Percentiles rank a stretch among this genome's conserved stretches.
Conservation (phyloP, 108 stramenopile species). For the Skeletonema costatum region DNA sequence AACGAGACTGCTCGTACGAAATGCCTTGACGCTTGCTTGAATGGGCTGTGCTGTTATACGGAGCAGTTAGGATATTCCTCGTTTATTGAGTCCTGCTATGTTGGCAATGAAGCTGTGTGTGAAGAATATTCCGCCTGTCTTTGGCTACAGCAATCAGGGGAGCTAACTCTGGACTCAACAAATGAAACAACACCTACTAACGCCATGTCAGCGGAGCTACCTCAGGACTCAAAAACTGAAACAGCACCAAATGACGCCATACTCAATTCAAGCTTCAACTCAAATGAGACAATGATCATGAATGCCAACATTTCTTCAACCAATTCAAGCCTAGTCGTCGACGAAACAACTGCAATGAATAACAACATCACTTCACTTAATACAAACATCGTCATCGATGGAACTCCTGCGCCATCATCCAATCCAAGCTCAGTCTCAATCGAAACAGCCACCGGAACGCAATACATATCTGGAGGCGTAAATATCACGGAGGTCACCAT, state of each 20-base stretch:
- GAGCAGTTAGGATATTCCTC: constrained; percentile 21
- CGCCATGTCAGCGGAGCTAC: neutral
- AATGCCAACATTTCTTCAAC: neutral
- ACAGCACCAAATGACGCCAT: neutral
- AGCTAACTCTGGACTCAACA: neutral
- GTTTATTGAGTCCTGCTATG: neutral
- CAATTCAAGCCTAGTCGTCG: neutral
- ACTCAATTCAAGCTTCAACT: neutral
- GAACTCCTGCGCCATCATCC: neutral
- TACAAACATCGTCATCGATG: neutral
- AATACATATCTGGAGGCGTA: neutral
- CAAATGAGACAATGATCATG: neutral
- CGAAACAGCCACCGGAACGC: neutral
- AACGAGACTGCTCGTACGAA: constrained; percentile 7
- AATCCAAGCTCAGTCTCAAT: neutral
- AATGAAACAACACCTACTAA: neutral
- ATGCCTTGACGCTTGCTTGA: constrained; percentile 11
- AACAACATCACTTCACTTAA: neutral
- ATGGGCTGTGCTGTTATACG: constrained; percentile 28
- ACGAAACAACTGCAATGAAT: neutral
- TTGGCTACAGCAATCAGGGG: neutral
- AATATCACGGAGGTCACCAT: neutral
- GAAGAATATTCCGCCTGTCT: constrained; percentile 9
- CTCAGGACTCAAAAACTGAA: neutral
- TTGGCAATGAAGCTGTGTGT: constrained; percentile 7